Evolutionary conservation across 768 basidiomycete species (phyloP).

Genomic region (Phlebiopsis flavidoalba): DNA sequence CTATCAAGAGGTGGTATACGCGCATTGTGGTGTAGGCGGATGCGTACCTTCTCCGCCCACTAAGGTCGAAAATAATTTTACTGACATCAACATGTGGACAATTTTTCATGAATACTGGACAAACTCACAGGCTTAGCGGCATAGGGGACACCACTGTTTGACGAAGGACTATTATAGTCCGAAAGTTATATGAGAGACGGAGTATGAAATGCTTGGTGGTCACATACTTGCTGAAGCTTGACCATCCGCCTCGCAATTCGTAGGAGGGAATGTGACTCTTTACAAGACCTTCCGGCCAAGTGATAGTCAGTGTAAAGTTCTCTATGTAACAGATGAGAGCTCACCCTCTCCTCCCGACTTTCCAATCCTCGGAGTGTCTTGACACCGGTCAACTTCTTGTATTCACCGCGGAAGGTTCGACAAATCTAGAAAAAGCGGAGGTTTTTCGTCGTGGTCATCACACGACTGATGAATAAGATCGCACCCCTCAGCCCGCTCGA

Average conservation of each 20-base stretch:
- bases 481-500: constrained; percentile 19
- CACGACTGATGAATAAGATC: background rate
- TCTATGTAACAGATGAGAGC: background rate
- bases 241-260: constrained; percentile 9
- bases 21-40: background rate
- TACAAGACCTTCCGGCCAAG: background rate
- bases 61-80: constrained; percentile 4
- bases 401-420: background rate
- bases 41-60: constrained; percentile 7
- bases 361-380: constrained; percentile 14
- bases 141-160: background rate
- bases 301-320: background rate
- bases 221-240: constrained; percentile 5
- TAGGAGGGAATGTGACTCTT: constrained; percentile 7
- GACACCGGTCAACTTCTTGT: constrained; percentile 5
- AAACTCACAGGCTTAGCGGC: constrained; percentile 3
- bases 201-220: background rate
- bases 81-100: background rate
- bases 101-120: background rate
- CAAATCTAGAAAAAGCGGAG: constrained; percentile 2
- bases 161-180: background rate
- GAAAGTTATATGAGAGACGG: background rate
- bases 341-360: constrained; percentile 17
- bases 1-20: background rate
- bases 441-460: too few species aligned